Percentiles rank a stretch among this genome's conserved stretches.
These are phyloP conservation scores for Lichtheimia ornata DNA, from an alignment of 371 early-diverging fungal species.

Conservation along the genomic window DNA sequence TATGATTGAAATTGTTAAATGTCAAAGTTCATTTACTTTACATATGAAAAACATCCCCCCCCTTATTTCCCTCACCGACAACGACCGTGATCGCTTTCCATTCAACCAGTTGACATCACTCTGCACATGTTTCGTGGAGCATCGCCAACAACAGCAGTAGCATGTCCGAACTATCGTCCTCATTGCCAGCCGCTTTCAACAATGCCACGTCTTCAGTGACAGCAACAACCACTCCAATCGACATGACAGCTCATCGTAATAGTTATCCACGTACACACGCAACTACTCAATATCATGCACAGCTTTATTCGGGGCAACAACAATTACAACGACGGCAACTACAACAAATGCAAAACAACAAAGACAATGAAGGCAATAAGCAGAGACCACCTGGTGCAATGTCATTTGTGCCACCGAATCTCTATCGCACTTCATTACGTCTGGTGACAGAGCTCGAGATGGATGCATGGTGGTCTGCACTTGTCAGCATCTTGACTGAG, in stretches of 20 bases:
- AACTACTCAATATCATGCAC: slow-evolving; percentile 52
- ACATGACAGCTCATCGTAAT: slow-evolving; percentile 4
- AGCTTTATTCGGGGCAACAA: slow-evolving; percentile 42
- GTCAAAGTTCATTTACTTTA: not conserved
- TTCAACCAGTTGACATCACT: not conserved
- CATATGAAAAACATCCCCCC: not conserved
- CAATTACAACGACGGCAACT: slow-evolving; percentile 35
- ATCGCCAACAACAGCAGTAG: not conserved
- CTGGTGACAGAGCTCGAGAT: slow-evolving; percentile 45
- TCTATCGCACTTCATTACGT: slow-evolving; percentile 48
- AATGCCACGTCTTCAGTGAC: not conserved
- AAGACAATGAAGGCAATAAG: not conserved
- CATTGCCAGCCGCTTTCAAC: slow-evolving; percentile 6
- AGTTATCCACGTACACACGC: slow-evolving; percentile 21
- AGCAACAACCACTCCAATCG: not conserved
- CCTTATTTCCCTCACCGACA: too few relatives aligned
- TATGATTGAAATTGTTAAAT: slow-evolving; percentile 12
- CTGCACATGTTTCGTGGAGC: not conserved
- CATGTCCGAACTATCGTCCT: slow-evolving; percentile 19
- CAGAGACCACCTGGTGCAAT: not conserved
- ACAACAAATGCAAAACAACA: slow-evolving; percentile 27
- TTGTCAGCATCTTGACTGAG: slow-evolving; percentile 42
- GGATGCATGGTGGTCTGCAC: slow-evolving; percentile 47
- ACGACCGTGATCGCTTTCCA: too few relatives aligned
- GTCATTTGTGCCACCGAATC: slow-evolving; percentile 32